Evolutionary conservation across 2,329 filamentous ascomycete species (phyloP), one percentile per base, ranked within the genome.

Genomic region (Dryadomyces quercivorus): DNA sequence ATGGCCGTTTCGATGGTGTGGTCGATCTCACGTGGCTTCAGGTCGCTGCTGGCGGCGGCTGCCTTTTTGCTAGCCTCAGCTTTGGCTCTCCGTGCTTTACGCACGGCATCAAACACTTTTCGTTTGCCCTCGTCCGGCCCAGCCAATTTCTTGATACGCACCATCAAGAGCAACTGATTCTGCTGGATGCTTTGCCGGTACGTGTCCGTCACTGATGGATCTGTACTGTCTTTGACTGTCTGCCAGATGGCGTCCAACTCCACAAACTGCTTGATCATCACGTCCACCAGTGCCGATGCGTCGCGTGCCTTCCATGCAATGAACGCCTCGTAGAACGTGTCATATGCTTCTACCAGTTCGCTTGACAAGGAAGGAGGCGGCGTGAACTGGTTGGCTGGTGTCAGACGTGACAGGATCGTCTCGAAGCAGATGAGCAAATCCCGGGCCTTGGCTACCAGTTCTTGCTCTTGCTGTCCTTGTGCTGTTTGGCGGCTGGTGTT

Each of bases 221-320:
- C 82, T 0, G 82, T 86, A 52, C 84, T 83, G 61, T 89, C 83
- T 66, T 89, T 90, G 65, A 93, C 86, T 2, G 85, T 87, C 64
- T 90, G 85, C 75, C 86, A 86, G 50, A 92, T 92, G 40, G 84
- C 84, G 63, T 93, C 88, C 2, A 93, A 77, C 64, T 90, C 87
- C 18, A 91, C 86, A 66, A 92, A 91, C 59, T 89, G 86, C 63
- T 88, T 78, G n/a, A 92, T 76, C 87, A 93, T 91, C 54, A 88
- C 84, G 62, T 91, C 85, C 52, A 92, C 81, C 5, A 93, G 72
- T 0, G 86, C 83, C 53, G 83, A 83, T 0, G 86, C 88, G 64
- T 92, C 88, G 52, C 86, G 80, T 1, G 87, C 84, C 67, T 91
- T 89, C 88, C 88, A 93, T 3, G 86, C 82, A 57, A 88, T 86